Base-by-base conservation (phyloP, 2,329 filamentous ascomycete genomes). In the Mycosphaerella sp. region DNA sequence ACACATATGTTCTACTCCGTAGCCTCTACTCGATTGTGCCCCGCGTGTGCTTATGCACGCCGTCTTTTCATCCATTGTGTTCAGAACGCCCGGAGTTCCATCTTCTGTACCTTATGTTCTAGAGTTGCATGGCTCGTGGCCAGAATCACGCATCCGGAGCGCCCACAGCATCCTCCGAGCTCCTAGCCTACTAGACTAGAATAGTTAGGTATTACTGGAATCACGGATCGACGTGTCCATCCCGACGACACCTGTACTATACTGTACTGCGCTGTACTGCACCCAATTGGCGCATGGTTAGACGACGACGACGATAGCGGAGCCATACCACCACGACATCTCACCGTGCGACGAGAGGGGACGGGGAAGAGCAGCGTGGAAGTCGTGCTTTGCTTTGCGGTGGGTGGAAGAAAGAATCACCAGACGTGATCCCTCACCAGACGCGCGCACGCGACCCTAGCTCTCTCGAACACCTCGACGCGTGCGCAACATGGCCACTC, bases 401-500 rank as follows among this genome's bases (percentile, higher is more conserved):
- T 45, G 35, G 30, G 36, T 36, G 43, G 43, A 36, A 34, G 17
- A 45, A 21, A 45, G 34, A 18, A 25, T 30, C 25, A 45, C 30
- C 30, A 34, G 30, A 34, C 30, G 30, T 36, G 43, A 45, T 25
- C 43, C 43, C 43, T 36, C 30, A 36, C 16, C 42, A 44, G 42
- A 44, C 42, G 35, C 50, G 46, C 21, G 3, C 21, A 25, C 46
- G 46, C 40, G 41, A 45, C 45, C 45, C 50, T 41, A 44, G 45
- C 13, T 34, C 30, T 41, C 30, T 39, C 36, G 14, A 39, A 41
- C 45, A 55, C 43, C 43, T 42, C 45, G 39, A 52, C 52, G 47
- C 46, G 49, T 41, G 41, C 54, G 49, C 54, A 59, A 53, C 51
- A 60, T 58, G 52, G 49, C 58, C 42, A 48, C 52, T 41, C 39